A percentile compares a stretch with the other conserved stretches of the same genome.
These are phyloP conservation scores for Leptographium flavum DNA, from an alignment of 2,329 filamentous ascomycete species.

Conservation along the genomic window DNA sequence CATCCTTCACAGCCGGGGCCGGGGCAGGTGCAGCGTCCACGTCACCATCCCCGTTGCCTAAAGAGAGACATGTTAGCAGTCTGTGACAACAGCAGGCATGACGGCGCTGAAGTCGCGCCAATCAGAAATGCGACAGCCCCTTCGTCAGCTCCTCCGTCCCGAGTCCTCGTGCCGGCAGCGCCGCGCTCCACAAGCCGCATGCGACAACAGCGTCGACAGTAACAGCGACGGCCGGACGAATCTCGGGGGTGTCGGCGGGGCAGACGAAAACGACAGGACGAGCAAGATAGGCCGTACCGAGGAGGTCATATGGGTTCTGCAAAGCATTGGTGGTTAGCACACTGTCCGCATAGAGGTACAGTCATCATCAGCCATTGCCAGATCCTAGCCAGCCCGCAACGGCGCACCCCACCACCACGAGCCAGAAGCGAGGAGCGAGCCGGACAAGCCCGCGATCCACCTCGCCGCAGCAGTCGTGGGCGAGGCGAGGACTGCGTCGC, in stretches of 20 bases:
- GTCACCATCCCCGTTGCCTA: slow-evolving; percentile 50
- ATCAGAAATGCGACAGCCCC: too few relatives aligned
- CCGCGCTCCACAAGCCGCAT: too few relatives aligned
- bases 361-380: neutral
- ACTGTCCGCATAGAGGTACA: too few relatives aligned
- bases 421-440: neutral
- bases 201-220: too few relatives aligned
- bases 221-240: neutral
- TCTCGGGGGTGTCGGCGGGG: neutral
- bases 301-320: slow-evolving; percentile 94
- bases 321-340: slow-evolving; percentile 6
- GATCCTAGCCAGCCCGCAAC: too few relatives aligned
- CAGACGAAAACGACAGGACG: neutral
- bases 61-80: slow-evolving; percentile 7
- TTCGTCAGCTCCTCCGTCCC: neutral
- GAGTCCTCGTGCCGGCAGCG: too few relatives aligned
- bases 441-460: neutral
- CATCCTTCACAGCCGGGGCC: slow-evolving; percentile 58
- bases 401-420: neutral
- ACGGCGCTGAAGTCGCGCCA: too few relatives aligned
- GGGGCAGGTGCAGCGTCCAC: slow-evolving; percentile 71
- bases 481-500: neutral
- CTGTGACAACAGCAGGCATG: neutral
- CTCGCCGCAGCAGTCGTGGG: neutral
- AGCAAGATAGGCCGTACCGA: slow-evolving; percentile 52